These are phyloP conservation scores for Diaporthe nobilis DNA, from an alignment of 2,329 filamentous ascomycete species.

Conservation along the genomic window DNA sequence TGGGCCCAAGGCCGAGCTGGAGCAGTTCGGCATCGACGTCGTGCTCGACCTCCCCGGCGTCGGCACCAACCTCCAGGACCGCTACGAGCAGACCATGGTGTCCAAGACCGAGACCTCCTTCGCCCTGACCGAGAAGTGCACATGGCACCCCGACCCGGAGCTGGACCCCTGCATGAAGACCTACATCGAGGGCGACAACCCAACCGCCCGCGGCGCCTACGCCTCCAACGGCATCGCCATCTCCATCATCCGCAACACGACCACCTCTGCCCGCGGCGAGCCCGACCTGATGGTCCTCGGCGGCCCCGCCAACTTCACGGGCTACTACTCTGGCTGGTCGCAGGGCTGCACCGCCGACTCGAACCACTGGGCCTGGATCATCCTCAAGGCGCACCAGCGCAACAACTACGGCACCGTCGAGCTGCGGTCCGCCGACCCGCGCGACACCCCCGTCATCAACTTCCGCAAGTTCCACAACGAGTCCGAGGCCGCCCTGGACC, in stretches of 20 bases:
- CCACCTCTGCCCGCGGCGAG: slow-evolving; percentile 53
- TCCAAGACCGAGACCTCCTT: slow-evolving; percentile 38
- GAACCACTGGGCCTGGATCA: slow-evolving; percentile 43
- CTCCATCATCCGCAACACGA: slow-evolving; percentile 45
- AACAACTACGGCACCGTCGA: slow-evolving; percentile 45
- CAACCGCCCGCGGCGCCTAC: slow-evolving; percentile 46
- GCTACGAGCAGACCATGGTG: slow-evolving; percentile 45
- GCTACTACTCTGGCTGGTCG: slow-evolving; percentile 43
- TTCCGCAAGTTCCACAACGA: slow-evolving; percentile 69
- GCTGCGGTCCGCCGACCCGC: slow-evolving; percentile 43
- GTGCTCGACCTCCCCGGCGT: slow-evolving; percentile 44
- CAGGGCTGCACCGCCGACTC: slow-evolving; percentile 40
- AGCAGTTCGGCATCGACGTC: slow-evolving; percentile 37
- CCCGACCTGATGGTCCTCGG: slow-evolving; percentile 62
- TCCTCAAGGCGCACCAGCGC: slow-evolving; percentile 46
- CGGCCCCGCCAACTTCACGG: slow-evolving; percentile 39
- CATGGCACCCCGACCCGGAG: slow-evolving; percentile 41
- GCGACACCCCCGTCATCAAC: slow-evolving; percentile 48
- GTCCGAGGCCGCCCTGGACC: slow-evolving; percentile 50
- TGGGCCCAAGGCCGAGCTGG: slow-evolving; percentile 34
- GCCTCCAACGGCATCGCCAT: slow-evolving; percentile 42
- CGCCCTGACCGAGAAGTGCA: slow-evolving; percentile 42
- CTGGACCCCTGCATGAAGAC: slow-evolving; percentile 44
- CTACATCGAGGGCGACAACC: slow-evolving; percentile 43
- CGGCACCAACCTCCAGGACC: slow-evolving; percentile 43